A percentile compares a stretch with the other conserved stretches of the same genome.
Conservation (phyloP, 208 protist species). For the Porcisia hertigi region DNA sequence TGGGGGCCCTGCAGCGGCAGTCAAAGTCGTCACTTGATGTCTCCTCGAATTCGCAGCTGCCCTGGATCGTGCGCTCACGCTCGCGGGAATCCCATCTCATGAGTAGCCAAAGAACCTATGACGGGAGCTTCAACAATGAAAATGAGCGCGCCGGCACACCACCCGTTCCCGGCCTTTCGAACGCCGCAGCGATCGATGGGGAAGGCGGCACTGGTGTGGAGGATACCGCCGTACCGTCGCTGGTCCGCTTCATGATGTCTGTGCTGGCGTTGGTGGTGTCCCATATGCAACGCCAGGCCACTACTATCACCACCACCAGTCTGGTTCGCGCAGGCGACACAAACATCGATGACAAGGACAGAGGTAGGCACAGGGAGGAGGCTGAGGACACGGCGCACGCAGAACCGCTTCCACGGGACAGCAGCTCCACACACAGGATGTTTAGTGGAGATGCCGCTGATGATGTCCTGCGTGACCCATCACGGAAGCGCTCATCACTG, state of each 20-base stretch:
- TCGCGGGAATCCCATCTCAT: not conserved
- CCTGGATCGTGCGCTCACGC: not conserved
- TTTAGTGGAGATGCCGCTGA: not conserved
- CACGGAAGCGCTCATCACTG: not conserved
- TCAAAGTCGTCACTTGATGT: not conserved
- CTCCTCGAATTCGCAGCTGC: not conserved
- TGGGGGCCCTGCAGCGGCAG: not conserved
- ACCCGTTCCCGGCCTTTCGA: not conserved
- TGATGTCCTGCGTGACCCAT: not conserved
- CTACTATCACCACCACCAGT: not conserved
- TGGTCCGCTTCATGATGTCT: constrained; percentile 15
- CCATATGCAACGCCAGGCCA: constrained; percentile 9
- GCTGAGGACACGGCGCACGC: not conserved
- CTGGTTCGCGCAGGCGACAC: not conserved
- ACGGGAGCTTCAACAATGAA: not conserved
- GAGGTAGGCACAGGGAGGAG: constrained; percentile 2
- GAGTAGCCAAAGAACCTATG: not conserved
- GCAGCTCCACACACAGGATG: not conserved
- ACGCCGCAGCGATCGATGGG: not conserved
- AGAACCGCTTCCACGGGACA: not conserved
- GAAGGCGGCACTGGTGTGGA: not conserved
- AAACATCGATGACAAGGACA: not conserved
- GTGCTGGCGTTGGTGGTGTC: constrained; percentile 16
- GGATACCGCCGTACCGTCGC: constrained; percentile 12
- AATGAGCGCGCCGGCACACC: not conserved